Conservation (phyloP, 78 protist genomes). For the Diacronema lutheri region DNA sequence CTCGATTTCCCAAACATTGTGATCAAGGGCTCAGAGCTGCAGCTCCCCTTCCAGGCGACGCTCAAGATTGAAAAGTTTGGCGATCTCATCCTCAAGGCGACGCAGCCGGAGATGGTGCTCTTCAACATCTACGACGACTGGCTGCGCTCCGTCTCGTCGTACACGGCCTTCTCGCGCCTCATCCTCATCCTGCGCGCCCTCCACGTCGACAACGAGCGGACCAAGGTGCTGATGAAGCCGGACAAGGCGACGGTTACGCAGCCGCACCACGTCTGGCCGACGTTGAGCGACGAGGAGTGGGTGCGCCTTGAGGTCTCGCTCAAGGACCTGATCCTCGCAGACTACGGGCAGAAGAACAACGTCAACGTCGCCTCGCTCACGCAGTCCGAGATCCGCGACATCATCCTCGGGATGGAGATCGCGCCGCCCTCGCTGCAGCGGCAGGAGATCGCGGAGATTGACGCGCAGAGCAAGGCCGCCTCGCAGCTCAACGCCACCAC, state of each 20-base stretch:
- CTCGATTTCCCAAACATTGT: conserved; percentile 97
- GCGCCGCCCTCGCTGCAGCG: conserved; percentile 97
- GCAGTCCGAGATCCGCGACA: conserved; percentile 97
- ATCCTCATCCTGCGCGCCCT: conserved; percentile 96
- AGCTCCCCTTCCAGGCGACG: conserved; percentile 96
- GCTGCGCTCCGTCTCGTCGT: conserved; percentile 85
- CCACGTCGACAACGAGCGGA: conserved; percentile 88
- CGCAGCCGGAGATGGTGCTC: conserved; percentile 96
- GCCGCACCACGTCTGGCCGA: conserved; percentile 99
- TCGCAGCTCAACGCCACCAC: conserved; percentile 79
- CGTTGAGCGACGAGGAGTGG: conserved; percentile 98
- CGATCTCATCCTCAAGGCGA: conserved; percentile 96
- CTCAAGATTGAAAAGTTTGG: conserved; percentile 96
- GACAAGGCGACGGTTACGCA: conserved; percentile 82
- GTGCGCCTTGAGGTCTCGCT: conserved; percentile 87
- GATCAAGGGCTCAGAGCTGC: conserved; percentile 97
- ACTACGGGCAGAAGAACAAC: conserved; percentile 97
- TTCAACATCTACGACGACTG: conserved; percentile 99
- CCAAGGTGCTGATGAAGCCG: conserved; percentile 92
- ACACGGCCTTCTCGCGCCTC: conserved; percentile 97
- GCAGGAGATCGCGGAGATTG: conserved; percentile 96
- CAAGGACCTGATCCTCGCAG: conserved; percentile 97
- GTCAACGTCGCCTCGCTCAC: conserved; percentile 96
- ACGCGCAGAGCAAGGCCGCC: conserved; percentile 83
- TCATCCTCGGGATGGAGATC: conserved; percentile 99